phyloP scores from a whole-genome alignment of 1,284 basidiomycete species.

The Sporisorium scitamineum region DNA sequence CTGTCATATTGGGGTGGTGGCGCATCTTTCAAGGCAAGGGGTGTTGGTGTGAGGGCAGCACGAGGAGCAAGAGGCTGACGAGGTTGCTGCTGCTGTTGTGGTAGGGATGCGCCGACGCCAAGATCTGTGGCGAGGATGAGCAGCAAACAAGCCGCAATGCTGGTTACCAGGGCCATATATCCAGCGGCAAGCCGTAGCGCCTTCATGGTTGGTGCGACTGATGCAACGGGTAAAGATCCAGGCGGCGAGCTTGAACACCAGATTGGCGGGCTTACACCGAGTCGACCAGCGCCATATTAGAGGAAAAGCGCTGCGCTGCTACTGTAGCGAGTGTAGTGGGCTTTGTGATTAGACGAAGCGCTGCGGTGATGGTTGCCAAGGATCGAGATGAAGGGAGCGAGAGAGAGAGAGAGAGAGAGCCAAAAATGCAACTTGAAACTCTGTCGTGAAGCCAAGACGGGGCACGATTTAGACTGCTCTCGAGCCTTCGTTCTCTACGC shows the following conservation, averaged over 20 bases:
- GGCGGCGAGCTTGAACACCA: neutral
- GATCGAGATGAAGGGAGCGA: neutral
- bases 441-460: too few species aligned
- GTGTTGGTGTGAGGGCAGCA: constrained; percentile 12
- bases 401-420: neutral
- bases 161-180: constrained; percentile 11
- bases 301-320: neutral
- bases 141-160: constrained; percentile 20
- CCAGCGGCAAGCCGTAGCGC: neutral
- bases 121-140: constrained; percentile 11
- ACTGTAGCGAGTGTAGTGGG: neutral
- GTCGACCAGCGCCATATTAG: constrained; percentile 7
- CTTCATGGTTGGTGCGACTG: constrained; percentile 16
- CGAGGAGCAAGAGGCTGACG: constrained; percentile 5
- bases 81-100: constrained; percentile 9
- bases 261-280: neutral
- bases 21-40: constrained; percentile 2
- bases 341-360: neutral
- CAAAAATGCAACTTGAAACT: too few species aligned
- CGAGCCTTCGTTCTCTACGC: too few species aligned
- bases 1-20: neutral
- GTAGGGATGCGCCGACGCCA: neutral
- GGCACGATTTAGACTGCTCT: too few species aligned
- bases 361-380: neutral
- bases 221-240: neutral